A percentile compares a stretch with the other conserved stretches of the same genome.
phyloP scores from a whole-genome alignment of 2,329 filamentous ascomycete species.

The Pseudogymnoascus sp. region DNA sequence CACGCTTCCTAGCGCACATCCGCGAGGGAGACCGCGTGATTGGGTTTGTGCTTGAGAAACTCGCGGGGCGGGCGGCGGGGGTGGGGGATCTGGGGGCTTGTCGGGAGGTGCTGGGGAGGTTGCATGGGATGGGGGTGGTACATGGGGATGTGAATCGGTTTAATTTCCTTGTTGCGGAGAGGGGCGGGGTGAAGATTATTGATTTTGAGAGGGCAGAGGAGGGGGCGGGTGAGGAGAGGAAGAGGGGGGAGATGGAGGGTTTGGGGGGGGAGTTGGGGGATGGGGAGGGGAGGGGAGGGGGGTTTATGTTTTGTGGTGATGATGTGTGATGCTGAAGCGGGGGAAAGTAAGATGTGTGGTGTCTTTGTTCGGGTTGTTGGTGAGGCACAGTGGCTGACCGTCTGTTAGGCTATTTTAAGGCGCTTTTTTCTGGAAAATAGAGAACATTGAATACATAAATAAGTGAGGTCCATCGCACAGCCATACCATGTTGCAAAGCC shows the following conservation, averaged over 20 bases:
- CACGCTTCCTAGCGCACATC: slow-evolving; percentile 31
- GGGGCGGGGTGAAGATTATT: slow-evolving; percentile 20
- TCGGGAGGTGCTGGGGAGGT: slow-evolving; percentile 21
- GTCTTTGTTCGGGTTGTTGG: not conserved
- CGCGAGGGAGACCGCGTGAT: slow-evolving; percentile 30
- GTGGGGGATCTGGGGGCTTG: slow-evolving; percentile 25
- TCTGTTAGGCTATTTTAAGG: no score
- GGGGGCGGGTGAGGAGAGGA: no score
- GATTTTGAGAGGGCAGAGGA: no score
- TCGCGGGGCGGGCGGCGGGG: slow-evolving; percentile 27
- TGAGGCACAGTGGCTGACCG: no score
- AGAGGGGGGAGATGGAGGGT: no score
- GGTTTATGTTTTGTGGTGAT: not conserved
- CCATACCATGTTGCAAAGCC: not conserved
- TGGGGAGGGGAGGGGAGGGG: no score
- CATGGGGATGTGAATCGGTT: slow-evolving; percentile 33
- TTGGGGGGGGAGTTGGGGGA: no score
- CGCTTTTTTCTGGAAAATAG: no score
- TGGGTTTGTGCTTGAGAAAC: slow-evolving; percentile 31
- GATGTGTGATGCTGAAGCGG: not conserved
- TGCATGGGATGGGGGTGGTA: slow-evolving; percentile 27
- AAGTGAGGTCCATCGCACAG: not conserved
- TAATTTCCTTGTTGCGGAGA: slow-evolving; percentile 31
- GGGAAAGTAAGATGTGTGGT: not conserved
- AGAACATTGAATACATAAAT: not conserved